Conservation (phyloP, 805 yeast genomes). For the Starmera caribaea region DNA sequence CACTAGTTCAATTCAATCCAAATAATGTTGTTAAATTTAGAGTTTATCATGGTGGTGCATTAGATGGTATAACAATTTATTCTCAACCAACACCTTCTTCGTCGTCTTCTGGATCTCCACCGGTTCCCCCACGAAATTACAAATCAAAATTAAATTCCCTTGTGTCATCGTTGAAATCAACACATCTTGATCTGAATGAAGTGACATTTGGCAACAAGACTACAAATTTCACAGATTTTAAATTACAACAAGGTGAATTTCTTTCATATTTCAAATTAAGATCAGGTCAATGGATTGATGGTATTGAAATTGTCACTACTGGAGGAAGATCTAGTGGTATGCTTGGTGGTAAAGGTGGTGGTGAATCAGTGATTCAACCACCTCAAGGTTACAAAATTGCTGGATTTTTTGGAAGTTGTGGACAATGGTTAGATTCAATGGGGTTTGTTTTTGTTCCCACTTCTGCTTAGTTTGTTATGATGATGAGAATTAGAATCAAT, state of each 20-base stretch:
- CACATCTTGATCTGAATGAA: conserved; percentile 3
- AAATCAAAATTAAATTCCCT: conserved; percentile 19
- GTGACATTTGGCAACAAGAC: conserved; percentile 42
- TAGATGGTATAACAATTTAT: conserved; percentile 70
- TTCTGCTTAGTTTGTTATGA: conserved; percentile 1
- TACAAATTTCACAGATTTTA: conserved; percentile 42
- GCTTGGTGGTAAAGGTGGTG: conserved; percentile 65
- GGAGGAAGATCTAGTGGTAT: conserved; percentile 42
- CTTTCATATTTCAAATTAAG: conserved; percentile 54
- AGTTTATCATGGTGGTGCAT: conserved; percentile 63
- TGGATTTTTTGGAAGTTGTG: conserved; percentile 65
- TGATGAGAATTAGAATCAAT: background rate
- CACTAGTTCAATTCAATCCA: conserved; percentile 26
- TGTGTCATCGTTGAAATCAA: conserved; percentile 12
- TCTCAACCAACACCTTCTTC: conserved; percentile 16
- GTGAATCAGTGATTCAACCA: conserved; percentile 44
- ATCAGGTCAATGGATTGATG: conserved; percentile 88
- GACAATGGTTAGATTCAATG: conserved; percentile 64
- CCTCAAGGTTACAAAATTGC: conserved; percentile 54
- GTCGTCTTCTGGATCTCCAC: conserved; percentile 22
- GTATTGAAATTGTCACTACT: conserved; percentile 59
- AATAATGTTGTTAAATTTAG: conserved; percentile 39
- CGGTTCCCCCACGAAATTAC: conserved; percentile 38
- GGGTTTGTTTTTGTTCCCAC: conserved; percentile 51
- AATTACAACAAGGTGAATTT: conserved; percentile 46